Conservation (phyloP, 192 early-diverging fungal species). For the Irineochytrium annulatum region DNA sequence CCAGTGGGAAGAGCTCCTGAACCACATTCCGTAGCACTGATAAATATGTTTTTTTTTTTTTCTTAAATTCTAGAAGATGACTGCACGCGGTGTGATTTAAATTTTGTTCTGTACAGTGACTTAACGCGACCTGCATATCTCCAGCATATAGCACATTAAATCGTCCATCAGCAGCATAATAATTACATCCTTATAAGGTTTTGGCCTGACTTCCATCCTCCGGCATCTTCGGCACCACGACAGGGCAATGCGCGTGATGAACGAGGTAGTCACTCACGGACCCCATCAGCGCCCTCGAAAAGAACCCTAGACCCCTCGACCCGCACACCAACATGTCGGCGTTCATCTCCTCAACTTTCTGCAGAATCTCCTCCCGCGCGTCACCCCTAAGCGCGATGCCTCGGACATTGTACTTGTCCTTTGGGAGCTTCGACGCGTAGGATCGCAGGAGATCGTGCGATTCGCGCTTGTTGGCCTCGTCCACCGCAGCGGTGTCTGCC, state of each 20-base stretch:
- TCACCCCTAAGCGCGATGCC: conserved; percentile 46
- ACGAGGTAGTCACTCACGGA: conserved; percentile 19
- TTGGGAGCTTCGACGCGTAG: conserved; percentile 14
- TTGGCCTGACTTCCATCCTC: too few species aligned
- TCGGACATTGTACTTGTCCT: not conserved
- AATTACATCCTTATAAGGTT: too few species aligned
- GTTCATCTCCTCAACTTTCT: conserved; percentile 50
- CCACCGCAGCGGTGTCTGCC: too few species aligned
- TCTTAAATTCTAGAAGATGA: too few species aligned
- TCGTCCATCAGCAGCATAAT: too few species aligned
- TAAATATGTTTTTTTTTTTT: too few species aligned
- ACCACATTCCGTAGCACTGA: too few species aligned
- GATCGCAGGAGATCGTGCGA: conserved; percentile 11
- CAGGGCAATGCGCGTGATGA: conserved; percentile 11
- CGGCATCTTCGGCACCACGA: conserved; percentile 15
- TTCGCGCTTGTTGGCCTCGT: not conserved
- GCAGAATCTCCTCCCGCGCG: conserved; percentile 51
- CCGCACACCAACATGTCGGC: conserved; percentile 55
- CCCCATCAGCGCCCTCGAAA: conserved; percentile 44
- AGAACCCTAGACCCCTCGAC: conserved; percentile 45
- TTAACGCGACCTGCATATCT: too few species aligned
- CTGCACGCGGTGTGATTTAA: too few species aligned
- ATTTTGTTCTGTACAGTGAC: too few species aligned
- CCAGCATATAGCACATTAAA: too few species aligned
- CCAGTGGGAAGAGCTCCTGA: too few species aligned